Conservation (phyloP, 1,139 yeast species). For the Sugiyamaella pinicola region DNA sequence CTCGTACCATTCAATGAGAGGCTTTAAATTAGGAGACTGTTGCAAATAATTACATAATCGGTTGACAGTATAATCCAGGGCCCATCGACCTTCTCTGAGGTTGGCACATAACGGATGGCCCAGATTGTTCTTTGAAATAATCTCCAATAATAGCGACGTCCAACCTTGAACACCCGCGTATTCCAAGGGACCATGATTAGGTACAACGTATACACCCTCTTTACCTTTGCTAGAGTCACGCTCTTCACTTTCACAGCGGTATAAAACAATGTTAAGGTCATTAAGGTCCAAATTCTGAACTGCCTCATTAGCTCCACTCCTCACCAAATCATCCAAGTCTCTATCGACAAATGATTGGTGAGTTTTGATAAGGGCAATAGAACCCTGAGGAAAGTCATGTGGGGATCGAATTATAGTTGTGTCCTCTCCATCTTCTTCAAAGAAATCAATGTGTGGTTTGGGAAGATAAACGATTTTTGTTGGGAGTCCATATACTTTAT, state of each 20-base stretch:
- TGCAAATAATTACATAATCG: conserved; percentile 60
- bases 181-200: conserved; percentile 68
- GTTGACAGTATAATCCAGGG: conserved; percentile 70
- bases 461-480: conserved; percentile 58
- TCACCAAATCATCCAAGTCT: conserved; percentile 62
- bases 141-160: conserved; percentile 66
- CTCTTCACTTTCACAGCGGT: conserved; percentile 85
- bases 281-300: conserved; percentile 59
- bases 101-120: conserved; percentile 85
- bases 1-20: conserved; percentile 68
- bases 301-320: conserved; percentile 75
- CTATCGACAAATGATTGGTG: conserved; percentile 57
- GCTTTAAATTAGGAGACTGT: conserved; percentile 50
- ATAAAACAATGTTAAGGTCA: conserved; percentile 75
- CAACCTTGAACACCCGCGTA: conserved; percentile 96
- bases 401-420: conserved; percentile 57
- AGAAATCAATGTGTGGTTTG: conserved; percentile 52
- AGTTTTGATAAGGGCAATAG: conserved; percentile 82
- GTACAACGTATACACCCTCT: conserved; percentile 74
- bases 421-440: conserved; percentile 45
- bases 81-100: conserved; percentile 85
- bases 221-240: conserved; percentile 72
- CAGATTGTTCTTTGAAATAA: conserved; percentile 70
- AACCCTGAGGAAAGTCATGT: conserved; percentile 76
- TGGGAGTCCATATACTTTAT: conserved; percentile 60